phyloP scores from a whole-genome alignment of 306 rosid genomes.

The Begonia loranthoides region DNA sequence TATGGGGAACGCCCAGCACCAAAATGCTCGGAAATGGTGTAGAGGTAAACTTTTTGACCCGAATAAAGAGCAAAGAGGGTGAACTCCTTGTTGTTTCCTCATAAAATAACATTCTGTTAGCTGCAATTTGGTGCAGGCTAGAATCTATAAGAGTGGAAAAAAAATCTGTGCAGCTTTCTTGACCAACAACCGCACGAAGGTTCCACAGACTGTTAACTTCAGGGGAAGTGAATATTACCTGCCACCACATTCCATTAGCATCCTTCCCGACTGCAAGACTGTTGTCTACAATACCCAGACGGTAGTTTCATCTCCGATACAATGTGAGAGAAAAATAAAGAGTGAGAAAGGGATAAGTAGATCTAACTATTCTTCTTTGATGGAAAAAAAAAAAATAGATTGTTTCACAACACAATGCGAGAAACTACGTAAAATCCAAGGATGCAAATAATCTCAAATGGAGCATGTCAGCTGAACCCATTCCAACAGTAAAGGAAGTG shows the following conservation, averaged over 20 bases:
- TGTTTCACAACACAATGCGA: conserved; percentile 61
- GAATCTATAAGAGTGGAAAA: conserved; percentile 35
- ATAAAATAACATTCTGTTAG: too few relatives aligned
- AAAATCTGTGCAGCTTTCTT: conserved; percentile 61
- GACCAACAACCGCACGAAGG: conserved; percentile 42
- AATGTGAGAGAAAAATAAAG: too few relatives aligned
- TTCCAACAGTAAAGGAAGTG: conserved; percentile 28
- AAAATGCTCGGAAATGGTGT: conserved; percentile 22
- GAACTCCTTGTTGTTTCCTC: too few relatives aligned
- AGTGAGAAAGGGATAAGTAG: too few relatives aligned
- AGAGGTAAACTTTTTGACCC: conserved; percentile 27
- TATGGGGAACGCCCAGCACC: conserved; percentile 23
- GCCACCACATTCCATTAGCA: conserved; percentile 61
- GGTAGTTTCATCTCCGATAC: conserved; percentile 15
- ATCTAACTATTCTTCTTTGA: too few relatives aligned
- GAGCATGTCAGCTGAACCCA: conserved; percentile 36
- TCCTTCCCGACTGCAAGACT: conserved; percentile 88
- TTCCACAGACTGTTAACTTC: conserved; percentile 27
- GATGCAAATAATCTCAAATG: conserved; percentile 40
- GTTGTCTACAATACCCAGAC: conserved; percentile 52
- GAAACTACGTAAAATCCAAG: conserved; percentile 31
- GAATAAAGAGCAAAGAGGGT: too few relatives aligned
- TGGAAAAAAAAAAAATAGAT: conserved; percentile 19
- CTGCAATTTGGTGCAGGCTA: conserved; percentile 23
- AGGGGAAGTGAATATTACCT: conserved; percentile 33